Evolutionary conservation across 352 stramenopile genomes (phyloP).

Genomic region (Globisporangium rhizosaccharum): DNA sequence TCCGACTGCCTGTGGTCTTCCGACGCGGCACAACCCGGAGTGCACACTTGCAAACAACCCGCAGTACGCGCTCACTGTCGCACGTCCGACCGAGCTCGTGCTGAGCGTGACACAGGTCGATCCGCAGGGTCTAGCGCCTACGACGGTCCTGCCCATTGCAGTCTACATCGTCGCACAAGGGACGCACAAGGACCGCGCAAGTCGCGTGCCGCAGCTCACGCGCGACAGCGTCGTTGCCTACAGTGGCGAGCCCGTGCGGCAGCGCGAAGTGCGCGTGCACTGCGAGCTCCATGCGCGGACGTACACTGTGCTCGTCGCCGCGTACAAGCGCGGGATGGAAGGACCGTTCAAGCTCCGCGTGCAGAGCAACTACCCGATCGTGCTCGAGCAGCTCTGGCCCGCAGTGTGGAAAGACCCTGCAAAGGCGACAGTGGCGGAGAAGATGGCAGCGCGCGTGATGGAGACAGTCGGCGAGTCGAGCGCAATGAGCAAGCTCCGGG

Average conservation of each 20-base stretch:
- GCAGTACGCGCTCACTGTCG: conserved; percentile 77
- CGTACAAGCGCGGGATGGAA: conserved; percentile 88
- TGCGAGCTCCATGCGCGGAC: conserved; percentile 63
- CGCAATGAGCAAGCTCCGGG: conserved; percentile 42
- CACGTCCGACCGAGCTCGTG: conserved; percentile 77
- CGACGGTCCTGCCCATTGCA: conserved; percentile 60
- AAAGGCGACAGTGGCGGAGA: conserved; percentile 40
- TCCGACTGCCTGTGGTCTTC: conserved; percentile 81
- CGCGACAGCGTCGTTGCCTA: conserved; percentile 74
- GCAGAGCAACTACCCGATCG: conserved; percentile 83
- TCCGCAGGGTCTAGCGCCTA: conserved; percentile 43
- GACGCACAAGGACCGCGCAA: conserved; percentile 45
- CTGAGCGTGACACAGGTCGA: conserved; percentile 86
- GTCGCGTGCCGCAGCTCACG: conserved; percentile 51
- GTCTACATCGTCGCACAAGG: conserved; percentile 64
- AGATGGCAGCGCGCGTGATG: conserved; percentile 61
- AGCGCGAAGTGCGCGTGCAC: conserved; percentile 74
- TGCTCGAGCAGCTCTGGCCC: conserved; percentile 75
- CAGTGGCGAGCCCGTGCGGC: conserved; percentile 62
- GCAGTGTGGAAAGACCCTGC: conserved; percentile 61
- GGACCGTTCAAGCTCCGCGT: conserved; percentile 84
- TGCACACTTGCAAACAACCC: conserved; percentile 86
- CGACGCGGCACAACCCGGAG: conserved; percentile 73
- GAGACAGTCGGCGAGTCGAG: conserved; percentile 55
- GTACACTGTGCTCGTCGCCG: conserved; percentile 87